Evolutionary conservation across 805 yeast species (phyloP).

Genomic region (Tetrapisispora namnaoensis): DNA sequence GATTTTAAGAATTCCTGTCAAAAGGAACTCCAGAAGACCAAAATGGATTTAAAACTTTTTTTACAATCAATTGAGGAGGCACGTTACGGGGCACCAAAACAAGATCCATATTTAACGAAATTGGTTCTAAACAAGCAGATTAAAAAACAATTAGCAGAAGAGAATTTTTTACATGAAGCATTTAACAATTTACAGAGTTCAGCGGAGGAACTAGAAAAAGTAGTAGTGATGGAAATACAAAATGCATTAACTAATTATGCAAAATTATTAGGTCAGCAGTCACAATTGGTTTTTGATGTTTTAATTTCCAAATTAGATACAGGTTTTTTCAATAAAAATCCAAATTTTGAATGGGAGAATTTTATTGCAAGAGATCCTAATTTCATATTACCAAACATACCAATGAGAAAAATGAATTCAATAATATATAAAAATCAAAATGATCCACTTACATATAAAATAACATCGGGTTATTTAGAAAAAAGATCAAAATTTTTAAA

Average conservation of each 20-base stretch:
- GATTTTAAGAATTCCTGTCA: constrained; percentile 74
- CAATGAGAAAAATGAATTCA: constrained; percentile 52
- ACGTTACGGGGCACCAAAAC: constrained; percentile 36
- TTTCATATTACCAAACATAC: constrained; percentile 54
- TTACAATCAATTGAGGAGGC: constrained; percentile 48
- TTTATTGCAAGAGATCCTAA: constrained; percentile 64
- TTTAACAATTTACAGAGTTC: constrained; percentile 77
- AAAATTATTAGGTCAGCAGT: constrained; percentile 60
- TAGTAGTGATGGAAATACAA: constrained; percentile 81
- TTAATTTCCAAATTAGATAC: constrained; percentile 55
- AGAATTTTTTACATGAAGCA: constrained; percentile 82
- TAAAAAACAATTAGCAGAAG: constrained; percentile 69
- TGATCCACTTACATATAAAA: constrained; percentile 57
- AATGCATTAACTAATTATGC: constrained; percentile 68
- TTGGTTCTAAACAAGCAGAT: constrained; percentile 65
- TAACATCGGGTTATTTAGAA: constrained; percentile 76
- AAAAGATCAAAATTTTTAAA: constrained; percentile 85
- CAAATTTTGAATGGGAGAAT: constrained; percentile 81
- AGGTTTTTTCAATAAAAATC: constrained; percentile 69
- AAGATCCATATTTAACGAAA: constrained; percentile 79
- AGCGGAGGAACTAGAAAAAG: constrained; percentile 81
- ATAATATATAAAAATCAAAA: constrained; percentile 58
- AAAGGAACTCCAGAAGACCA: constrained; percentile 61
- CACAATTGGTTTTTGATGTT: constrained; percentile 58
- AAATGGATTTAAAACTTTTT: constrained; percentile 43